Percentiles rank a stretch among this genome's conserved stretches.
Evolutionary conservation across 768 basidiomycete genomes (phyloP).

Genomic region (Termitomyces sp.): DNA sequence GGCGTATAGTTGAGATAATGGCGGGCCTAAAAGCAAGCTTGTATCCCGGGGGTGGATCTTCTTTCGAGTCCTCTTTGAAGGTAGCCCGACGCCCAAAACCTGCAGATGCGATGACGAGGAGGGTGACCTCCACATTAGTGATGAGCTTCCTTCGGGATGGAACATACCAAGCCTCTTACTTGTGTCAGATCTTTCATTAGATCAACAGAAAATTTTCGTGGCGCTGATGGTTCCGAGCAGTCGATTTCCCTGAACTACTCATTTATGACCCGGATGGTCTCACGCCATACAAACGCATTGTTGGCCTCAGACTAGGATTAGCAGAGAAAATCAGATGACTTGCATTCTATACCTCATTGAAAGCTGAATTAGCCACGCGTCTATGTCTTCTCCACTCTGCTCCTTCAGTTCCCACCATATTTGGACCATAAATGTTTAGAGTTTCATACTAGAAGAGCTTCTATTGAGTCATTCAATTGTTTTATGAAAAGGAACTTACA

Average conservation of each 20-base stretch:
- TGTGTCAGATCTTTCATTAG: constrained; percentile 20
- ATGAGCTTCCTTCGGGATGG: neutral
- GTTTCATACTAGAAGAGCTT: constrained; percentile 25
- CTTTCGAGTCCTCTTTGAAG: constrained; percentile 23
- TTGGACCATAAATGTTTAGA: constrained; percentile 40
- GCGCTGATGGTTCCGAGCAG: neutral
- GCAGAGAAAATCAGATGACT: neutral
- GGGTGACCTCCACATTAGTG: constrained; percentile 18
- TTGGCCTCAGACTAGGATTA: constrained; percentile 27
- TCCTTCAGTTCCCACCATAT: constrained; percentile 36
- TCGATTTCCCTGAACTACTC: constrained; percentile 39
- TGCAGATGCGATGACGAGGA: constrained; percentile 34
- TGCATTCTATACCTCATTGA: constrained; percentile 34
- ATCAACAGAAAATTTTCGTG: constrained; percentile 11
- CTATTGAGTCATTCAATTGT: neutral
- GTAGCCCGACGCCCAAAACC: constrained; percentile 33
- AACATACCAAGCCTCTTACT: constrained; percentile 12
- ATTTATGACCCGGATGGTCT: constrained; percentile 30
- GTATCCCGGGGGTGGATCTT: constrained; percentile 22
- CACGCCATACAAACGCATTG: constrained; percentile 42
- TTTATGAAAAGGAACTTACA: constrained; percentile 14
- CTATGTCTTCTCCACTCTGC: constrained; percentile 39
- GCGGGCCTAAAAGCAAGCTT: constrained; percentile 29
- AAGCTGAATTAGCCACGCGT: constrained; percentile 38
- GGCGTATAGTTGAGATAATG: constrained; percentile 20